Evolutionary conservation across 495 filamentous ascomycete species (phyloP).

Genomic region (Sordaria brevicollis): DNA sequence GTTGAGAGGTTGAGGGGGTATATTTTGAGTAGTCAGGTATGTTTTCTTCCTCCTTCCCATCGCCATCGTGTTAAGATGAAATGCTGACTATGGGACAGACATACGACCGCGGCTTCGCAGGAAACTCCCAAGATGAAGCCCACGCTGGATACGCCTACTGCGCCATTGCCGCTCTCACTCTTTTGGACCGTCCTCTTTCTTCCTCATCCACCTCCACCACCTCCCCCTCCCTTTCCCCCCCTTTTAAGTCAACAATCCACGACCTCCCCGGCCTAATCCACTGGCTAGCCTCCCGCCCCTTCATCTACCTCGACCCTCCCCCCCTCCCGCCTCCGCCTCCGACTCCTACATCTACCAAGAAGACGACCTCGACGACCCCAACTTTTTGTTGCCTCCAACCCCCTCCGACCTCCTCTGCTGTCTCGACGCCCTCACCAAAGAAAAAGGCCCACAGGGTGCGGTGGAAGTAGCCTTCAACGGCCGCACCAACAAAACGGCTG

Average conservation of each 20-base stretch:
- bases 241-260: constrained; percentile 25
- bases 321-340: neutral
- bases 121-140: constrained; percentile 72
- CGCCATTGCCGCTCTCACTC: constrained; percentile 61
- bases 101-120: constrained; percentile 83
- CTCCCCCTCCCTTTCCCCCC: constrained; percentile 18
- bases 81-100: no score
- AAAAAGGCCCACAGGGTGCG: constrained; percentile 5
- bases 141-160: constrained; percentile 90
- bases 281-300: constrained; percentile 55
- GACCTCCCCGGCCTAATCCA: constrained; percentile 23
- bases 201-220: constrained; percentile 20
- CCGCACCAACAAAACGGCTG: constrained; percentile 74
- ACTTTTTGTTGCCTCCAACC: constrained; percentile 5
- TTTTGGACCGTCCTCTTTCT: constrained; percentile 46
- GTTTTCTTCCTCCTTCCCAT: neutral
- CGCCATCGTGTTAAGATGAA: no score
- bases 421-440: constrained; percentile 18
- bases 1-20: constrained; percentile 58
- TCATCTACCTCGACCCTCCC: constrained; percentile 38
- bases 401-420: constrained; percentile 23
- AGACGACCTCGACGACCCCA: constrained; percentile 9
- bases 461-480: constrained; percentile 66
- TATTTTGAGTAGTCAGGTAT: constrained; percentile 45
- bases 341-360: constrained; percentile 34